phyloP scores from a whole-genome alignment of 345 rosid species.

The Citropsis articulata region DNA sequence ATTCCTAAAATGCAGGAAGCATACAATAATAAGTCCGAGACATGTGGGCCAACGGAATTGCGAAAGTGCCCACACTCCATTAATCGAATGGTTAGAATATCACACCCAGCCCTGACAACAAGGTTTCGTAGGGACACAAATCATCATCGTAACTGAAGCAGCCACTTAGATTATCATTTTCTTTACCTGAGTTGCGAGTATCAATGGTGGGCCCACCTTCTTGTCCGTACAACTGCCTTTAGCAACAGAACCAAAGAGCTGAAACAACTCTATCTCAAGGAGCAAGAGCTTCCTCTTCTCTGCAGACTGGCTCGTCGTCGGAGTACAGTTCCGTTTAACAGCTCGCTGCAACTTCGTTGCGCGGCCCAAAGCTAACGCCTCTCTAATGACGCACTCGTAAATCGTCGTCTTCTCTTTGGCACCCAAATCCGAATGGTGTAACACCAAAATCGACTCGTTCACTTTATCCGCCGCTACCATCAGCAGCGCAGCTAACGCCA shows the following conservation, averaged over 20 bases:
- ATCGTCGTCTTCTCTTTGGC: slow-evolving; percentile 49
- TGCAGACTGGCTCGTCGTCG: slow-evolving; percentile 22
- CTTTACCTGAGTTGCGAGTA: slow-evolving; percentile 56
- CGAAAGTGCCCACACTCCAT: slow-evolving; percentile 9
- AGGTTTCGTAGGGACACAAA: not conserved
- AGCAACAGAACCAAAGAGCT: slow-evolving; percentile 57
- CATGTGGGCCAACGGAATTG: not conserved
- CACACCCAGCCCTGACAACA: not conserved
- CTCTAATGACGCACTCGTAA: slow-evolving; percentile 56
- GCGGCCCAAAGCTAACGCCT: slow-evolving; percentile 43
- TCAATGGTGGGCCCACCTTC: slow-evolving; percentile 49
- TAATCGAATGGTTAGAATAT: not conserved
- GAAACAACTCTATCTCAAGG: slow-evolving; percentile 66
- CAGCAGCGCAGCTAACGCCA: slow-evolving; percentile 52
- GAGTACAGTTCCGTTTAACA: slow-evolving; percentile 19
- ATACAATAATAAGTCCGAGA: not conserved
- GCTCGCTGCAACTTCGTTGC: slow-evolving; percentile 18
- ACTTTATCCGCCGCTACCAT: slow-evolving; percentile 52
- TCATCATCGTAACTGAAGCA: not conserved
- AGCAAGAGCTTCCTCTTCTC: slow-evolving; percentile 59
- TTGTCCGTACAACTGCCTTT: slow-evolving; percentile 26
- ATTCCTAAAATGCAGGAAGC: not conserved
- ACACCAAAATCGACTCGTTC: slow-evolving; percentile 33
- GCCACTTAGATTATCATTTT: not conserved
- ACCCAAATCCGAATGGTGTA: slow-evolving; percentile 35